These are phyloP conservation scores for Knufia fluminis DNA, from an alignment of 2,329 filamentous ascomycete genomes.

Conservation along the genomic window DNA sequence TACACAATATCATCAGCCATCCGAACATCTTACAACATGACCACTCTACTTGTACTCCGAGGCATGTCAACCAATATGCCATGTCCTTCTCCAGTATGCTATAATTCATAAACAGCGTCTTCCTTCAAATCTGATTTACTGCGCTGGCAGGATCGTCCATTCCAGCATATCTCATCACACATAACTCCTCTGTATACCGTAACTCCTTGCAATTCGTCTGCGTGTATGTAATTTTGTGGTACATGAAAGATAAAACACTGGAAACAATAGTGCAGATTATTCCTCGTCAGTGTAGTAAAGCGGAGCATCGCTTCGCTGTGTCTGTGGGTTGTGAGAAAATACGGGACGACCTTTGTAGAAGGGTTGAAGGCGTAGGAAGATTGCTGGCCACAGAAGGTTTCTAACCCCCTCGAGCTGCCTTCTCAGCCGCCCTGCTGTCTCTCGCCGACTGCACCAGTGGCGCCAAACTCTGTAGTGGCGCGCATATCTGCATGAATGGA, in stretches of 20 bases:
- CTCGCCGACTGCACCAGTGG: constrained; percentile 80
- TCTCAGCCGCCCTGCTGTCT: constrained; percentile 76
- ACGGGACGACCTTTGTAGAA: neutral
- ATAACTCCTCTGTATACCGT: constrained; percentile 5
- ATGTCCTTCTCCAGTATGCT: no score
- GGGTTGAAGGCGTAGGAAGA: neutral
- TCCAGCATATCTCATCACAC: constrained; percentile 7
- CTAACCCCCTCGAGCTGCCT: constrained; percentile 53
- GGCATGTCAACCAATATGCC: no score
- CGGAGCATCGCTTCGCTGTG: neutral
- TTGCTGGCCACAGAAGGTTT: neutral
- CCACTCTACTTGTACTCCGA: no score
- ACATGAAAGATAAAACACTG: neutral
- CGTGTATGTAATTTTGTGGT: neutral
- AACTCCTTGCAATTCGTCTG: neutral
- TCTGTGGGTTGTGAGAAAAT: neutral
- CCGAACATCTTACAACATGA: no score
- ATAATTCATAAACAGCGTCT: no score
- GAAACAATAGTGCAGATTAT: neutral
- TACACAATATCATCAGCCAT: no score
- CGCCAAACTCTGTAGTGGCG: constrained; percentile 66
- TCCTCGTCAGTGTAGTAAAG: neutral
- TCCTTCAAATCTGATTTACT: no score
- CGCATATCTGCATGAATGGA: constrained; percentile 68
- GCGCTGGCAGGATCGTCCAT: no score